Percentiles rank a stretch among this genome's conserved stretches.
Evolutionary conservation across 1,284 basidiomycete species (phyloP).

Genomic region (Sporisorium iseilematis-ciliati): DNA sequence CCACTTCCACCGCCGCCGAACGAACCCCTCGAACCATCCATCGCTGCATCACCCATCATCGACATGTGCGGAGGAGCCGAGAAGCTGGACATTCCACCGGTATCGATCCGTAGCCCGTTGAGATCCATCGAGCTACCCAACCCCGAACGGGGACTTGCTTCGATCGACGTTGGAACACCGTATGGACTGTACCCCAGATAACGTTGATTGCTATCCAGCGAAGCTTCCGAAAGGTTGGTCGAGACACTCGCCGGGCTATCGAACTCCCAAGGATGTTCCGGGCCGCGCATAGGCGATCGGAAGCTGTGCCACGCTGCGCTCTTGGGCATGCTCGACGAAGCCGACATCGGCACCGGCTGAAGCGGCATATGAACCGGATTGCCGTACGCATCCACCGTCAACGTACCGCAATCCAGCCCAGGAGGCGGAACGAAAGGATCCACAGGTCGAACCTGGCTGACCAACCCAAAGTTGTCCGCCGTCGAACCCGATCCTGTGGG

Average conservation of each 20-base stretch:
- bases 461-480: constrained; percentile 43
- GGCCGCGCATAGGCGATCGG: constrained; percentile 24
- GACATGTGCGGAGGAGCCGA: not conserved
- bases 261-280: constrained; percentile 33
- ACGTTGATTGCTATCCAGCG: constrained; percentile 33
- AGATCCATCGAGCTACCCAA: constrained; percentile 41
- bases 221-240: constrained; percentile 44
- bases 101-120: constrained; percentile 37
- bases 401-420: constrained; percentile 10
- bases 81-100: constrained; percentile 17
- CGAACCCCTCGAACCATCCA: constrained; percentile 9
- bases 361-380: constrained; percentile 26
- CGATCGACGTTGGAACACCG: constrained; percentile 31
- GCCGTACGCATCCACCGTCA: constrained; percentile 18
- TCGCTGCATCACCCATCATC: constrained; percentile 7
- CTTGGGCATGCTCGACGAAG: constrained; percentile 23
- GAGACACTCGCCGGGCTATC: constrained; percentile 44
- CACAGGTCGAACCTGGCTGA: constrained; percentile 1
- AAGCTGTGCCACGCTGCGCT: constrained; percentile 30
- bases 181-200: constrained; percentile 35
- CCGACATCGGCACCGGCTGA: constrained; percentile 8
- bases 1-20: constrained; percentile 3
- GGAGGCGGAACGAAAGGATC: constrained; percentile 10
- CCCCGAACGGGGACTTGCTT: constrained; percentile 36
- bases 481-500: constrained; percentile 30